These are phyloP conservation scores for Penicillium odoratum DNA, from an alignment of 495 filamentous ascomycete genomes.

Conservation along the genomic window DNA sequence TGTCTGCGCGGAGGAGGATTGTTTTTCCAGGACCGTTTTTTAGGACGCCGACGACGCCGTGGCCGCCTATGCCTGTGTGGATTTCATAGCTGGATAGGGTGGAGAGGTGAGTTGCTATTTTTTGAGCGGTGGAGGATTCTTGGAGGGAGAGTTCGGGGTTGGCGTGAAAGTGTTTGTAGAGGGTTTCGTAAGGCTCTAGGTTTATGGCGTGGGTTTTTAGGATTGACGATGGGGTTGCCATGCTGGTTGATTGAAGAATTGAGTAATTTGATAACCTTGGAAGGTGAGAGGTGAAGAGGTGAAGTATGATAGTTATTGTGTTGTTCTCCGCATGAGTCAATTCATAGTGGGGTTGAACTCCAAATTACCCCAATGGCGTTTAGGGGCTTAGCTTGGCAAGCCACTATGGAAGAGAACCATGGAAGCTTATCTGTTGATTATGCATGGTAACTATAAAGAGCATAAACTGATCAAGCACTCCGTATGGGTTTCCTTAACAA, in stretches of 20 bases:
- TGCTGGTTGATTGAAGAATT: slow-evolving; percentile 7
- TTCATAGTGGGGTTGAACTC: neutral
- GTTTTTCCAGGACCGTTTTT: slow-evolving; percentile 49
- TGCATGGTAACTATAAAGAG: too few relatives aligned
- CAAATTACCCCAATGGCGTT: neutral
- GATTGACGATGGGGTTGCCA: slow-evolving; percentile 31
- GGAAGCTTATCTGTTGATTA: too few relatives aligned
- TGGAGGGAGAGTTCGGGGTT: slow-evolving; percentile 58
- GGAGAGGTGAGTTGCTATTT: slow-evolving; percentile 37
- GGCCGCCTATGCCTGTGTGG: slow-evolving; percentile 48
- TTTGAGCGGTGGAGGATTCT: slow-evolving; percentile 49
- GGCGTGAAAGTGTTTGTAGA: slow-evolving; percentile 57
- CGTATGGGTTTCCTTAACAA: too few relatives aligned
- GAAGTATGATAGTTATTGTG: neutral
- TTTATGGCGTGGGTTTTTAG: slow-evolving; percentile 22
- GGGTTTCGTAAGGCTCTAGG: slow-evolving; percentile 46
- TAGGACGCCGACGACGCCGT: slow-evolving; percentile 47
- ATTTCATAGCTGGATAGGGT: slow-evolving; percentile 36
- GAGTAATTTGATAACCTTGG: neutral
- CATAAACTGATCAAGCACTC: too few relatives aligned
- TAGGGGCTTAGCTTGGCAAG: neutral
- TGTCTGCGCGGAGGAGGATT: slow-evolving; percentile 54
- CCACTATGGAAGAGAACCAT: too few relatives aligned
- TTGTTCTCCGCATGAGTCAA: neutral
- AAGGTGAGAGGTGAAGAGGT: too few relatives aligned